A percentile compares a stretch with the other conserved stretches of the same genome.
phyloP scores from a whole-genome alignment of 2,329 filamentous ascomycete genomes.

The Cladosporium sp. region DNA sequence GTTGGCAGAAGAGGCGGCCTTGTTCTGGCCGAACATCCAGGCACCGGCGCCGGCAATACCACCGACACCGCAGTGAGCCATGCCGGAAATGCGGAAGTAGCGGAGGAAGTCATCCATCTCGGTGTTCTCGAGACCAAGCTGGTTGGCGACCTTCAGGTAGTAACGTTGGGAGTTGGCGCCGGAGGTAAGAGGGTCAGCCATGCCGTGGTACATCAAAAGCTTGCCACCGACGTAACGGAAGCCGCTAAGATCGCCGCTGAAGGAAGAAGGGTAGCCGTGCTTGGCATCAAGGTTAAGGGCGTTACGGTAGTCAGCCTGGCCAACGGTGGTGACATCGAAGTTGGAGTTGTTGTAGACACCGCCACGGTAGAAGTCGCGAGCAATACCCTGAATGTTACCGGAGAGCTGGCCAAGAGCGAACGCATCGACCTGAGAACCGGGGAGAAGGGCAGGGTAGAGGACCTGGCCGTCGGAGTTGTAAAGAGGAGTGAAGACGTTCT shows the following conservation, averaged over 20 bases:
- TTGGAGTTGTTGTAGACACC: slow-evolving; percentile 48
- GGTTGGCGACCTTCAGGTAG: slow-evolving; percentile 48
- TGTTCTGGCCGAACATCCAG: slow-evolving; percentile 44
- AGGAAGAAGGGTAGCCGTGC: slow-evolving; percentile 45
- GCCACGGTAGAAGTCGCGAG: slow-evolving; percentile 52
- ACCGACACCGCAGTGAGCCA: slow-evolving; percentile 53
- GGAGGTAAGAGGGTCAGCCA: slow-evolving; percentile 46
- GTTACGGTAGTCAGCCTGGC: slow-evolving; percentile 43
- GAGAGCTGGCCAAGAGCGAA: slow-evolving; percentile 41
- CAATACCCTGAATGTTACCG: slow-evolving; percentile 46
- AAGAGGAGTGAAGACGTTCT: slow-evolving; percentile 45
- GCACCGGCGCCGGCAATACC: slow-evolving; percentile 43
- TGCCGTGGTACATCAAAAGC: slow-evolving; percentile 46
- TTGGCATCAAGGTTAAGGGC: slow-evolving; percentile 40
- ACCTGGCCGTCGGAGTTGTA: slow-evolving; percentile 46
- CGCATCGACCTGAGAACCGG: slow-evolving; percentile 47
- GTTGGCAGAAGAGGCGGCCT: slow-evolving; percentile 29
- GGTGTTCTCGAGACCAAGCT: slow-evolving; percentile 42
- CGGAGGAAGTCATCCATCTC: slow-evolving; percentile 44
- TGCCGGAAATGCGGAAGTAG: slow-evolving; percentile 55
- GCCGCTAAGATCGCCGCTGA: slow-evolving; percentile 38
- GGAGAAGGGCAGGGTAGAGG: slow-evolving; percentile 53
- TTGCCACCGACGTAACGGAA: slow-evolving; percentile 47
- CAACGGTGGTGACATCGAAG: slow-evolving; percentile 45
- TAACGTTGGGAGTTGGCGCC: slow-evolving; percentile 50